Evolutionary conservation across 2,329 filamentous ascomycete species (phyloP), one percentile per base, ranked within the genome.

Genomic region (Ophiostoma sp.): DNA sequence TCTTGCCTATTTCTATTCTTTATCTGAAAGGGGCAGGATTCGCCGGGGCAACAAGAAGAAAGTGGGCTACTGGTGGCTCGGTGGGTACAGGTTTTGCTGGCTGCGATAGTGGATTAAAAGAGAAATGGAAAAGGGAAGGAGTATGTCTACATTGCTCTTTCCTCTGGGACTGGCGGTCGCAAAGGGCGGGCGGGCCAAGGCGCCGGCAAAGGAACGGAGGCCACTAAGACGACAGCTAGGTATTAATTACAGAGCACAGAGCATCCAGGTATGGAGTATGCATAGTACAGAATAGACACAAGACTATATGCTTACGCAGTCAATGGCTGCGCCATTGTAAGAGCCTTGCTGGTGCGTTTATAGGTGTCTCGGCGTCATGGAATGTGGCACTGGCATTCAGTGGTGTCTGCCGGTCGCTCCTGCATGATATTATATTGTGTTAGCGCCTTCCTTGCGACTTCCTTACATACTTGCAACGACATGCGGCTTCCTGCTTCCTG

Each of bases 1-100:
- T 71, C 65, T 33, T 68, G 64, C 68, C 68, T 20, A 60, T 36
- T 71, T 54, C 27, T 60, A 41, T 39, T 8, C n/a, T 62, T 67
- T 69, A 69, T 69, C 67, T 71, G 48, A 67, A 70, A 65, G 57
- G 41, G 44, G 69, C 57, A 70, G 67, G 70, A 67, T 62, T 71
- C 62, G 60, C 67, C 67, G 70, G 57, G 66, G 48, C 67, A 71
- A 60, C 60, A 68, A 71, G 57, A 66, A 23, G 52, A 64, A 67
- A 67, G 69, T 57, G 60, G 60, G n/a, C 36, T 48, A 36, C 44
- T 27, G 39, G 33, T 48, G 48, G 36, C 23, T 23, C 60, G 27
- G 68, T 52, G 64, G 68, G 27, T 70, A 62, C 69, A 31, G 20
- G 35, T n/a, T n/a, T 64, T 36, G 52, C 65, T 54, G 69, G 69